These are phyloP conservation scores for Boeremia exigua DNA, from an alignment of 2,329 filamentous ascomycete species.

Conservation along the genomic window DNA sequence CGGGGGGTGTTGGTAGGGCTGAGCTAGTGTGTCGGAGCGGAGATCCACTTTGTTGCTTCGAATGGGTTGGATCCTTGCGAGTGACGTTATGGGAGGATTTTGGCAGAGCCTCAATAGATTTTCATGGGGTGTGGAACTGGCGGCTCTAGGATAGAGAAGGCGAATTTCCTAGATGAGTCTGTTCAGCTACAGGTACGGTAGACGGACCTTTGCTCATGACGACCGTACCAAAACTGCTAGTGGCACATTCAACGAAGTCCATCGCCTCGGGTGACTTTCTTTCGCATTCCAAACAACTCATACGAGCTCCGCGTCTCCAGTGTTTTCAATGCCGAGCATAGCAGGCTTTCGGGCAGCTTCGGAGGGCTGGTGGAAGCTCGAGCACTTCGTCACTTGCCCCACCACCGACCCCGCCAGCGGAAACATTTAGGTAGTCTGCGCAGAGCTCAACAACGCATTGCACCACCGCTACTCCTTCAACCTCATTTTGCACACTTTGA, in stretches of 20 bases:
- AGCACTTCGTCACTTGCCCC: constrained; percentile 31
- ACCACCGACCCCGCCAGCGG: constrained; percentile 33
- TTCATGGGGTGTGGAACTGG: neutral
- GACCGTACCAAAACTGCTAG: neutral
- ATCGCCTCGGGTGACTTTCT: constrained; percentile 18
- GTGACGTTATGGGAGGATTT: constrained; percentile 14
- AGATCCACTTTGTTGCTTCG: constrained; percentile 15
- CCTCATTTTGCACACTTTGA: constrained; percentile 10
- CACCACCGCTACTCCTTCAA: constrained; percentile 23
- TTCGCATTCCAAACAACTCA: constrained; percentile 7
- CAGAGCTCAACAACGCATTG: constrained; percentile 41
- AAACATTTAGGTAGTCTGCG: constrained; percentile 26
- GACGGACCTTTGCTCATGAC: neutral
- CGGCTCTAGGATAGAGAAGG: too few species aligned
- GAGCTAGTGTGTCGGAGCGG: constrained; percentile 22
- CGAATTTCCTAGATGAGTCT: too few species aligned
- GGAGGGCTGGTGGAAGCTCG: constrained; percentile 19
- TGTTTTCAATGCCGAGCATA: constrained; percentile 38
- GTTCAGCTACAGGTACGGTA: too few species aligned
- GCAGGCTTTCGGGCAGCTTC: constrained; percentile 16
- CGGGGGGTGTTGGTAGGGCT: too few species aligned
- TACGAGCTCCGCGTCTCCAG: constrained; percentile 30
- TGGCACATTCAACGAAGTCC: neutral
- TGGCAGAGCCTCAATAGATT: constrained; percentile 9
- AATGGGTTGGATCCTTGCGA: constrained; percentile 8